Conservation (phyloP, 495 filamentous ascomycete species). For the Talaromyces ruber region DNA sequence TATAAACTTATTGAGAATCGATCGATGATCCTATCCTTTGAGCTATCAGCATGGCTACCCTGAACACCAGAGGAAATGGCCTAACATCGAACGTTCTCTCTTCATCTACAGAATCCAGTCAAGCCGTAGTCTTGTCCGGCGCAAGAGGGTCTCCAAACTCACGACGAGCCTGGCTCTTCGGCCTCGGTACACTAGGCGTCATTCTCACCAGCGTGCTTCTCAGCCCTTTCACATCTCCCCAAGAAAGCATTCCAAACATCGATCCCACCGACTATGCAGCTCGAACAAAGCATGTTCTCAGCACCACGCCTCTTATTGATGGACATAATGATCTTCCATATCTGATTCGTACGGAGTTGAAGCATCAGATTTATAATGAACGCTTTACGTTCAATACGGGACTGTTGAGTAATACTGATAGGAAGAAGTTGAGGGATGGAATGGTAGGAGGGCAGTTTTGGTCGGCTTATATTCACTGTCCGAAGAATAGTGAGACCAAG, state of each 20-base stretch:
- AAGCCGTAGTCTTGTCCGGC: neutral
- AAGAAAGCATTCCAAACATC: neutral
- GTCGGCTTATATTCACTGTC: constrained; percentile 34
- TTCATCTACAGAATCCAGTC: neutral
- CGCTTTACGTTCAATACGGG: constrained; percentile 26
- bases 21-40: neutral
- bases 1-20: neutral
- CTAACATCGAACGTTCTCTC: neutral
- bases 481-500: constrained; percentile 15
- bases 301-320: constrained; percentile 42
- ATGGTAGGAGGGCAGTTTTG: constrained; percentile 47
- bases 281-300: constrained; percentile 1
- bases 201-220: neutral
- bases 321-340: constrained; percentile 76
- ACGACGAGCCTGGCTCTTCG: neutral
- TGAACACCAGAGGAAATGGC: neutral
- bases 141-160: neutral
- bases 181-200: neutral
- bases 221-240: neutral
- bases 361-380: constrained; percentile 59
- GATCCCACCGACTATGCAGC: constrained; percentile 4
- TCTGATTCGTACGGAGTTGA: constrained; percentile 45
- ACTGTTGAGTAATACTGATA: constrained; percentile 29
- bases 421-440: constrained; percentile 40
- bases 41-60: neutral